A percentile compares a stretch with the other conserved stretches of the same genome.
Conservation (phyloP, 2,329 filamentous ascomycete species). For the Sarocladium brachiariae region DNA sequence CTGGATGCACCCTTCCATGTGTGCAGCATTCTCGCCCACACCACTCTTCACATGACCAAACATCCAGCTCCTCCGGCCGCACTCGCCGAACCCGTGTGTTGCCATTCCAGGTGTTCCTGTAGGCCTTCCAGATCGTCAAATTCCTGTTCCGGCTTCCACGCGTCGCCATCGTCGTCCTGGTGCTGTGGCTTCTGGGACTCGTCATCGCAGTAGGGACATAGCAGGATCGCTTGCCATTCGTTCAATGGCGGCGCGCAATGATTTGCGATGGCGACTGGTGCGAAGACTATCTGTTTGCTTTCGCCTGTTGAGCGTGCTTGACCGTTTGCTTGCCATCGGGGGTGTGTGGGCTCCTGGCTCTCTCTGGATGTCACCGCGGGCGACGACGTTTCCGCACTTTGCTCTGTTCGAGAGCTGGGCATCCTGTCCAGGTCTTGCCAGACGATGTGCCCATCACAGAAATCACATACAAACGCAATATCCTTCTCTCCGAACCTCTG, state of each 20-base stretch:
- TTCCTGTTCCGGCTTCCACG: slow-evolving; percentile 40
- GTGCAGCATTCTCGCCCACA: too few relatives aligned
- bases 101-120: slow-evolving; percentile 51
- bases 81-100: slow-evolving; percentile 27
- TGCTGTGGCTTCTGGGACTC: slow-evolving; percentile 36
- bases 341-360: not conserved
- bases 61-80: slow-evolving; percentile 24
- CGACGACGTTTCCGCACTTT: slow-evolving; percentile 18
- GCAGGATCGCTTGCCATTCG: slow-evolving; percentile 44
- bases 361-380: slow-evolving; percentile 15
- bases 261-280: slow-evolving; percentile 51
- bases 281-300: slow-evolving; percentile 47
- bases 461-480: slow-evolving; percentile 54
- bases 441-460: slow-evolving; percentile 52
- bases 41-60: slow-evolving; percentile 34
- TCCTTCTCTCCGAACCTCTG: slow-evolving; percentile 48
- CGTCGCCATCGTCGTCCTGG: slow-evolving; percentile 44
- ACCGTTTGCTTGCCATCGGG: slow-evolving; percentile 46
- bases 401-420: slow-evolving; percentile 36
- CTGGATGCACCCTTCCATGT: not conserved
- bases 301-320: slow-evolving; percentile 31
- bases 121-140: slow-evolving; percentile 43
- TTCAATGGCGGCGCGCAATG: slow-evolving; percentile 43
- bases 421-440: slow-evolving; percentile 51
- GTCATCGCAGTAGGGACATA: slow-evolving; percentile 52